phyloP scores from a whole-genome alignment of 2,329 filamentous ascomycete genomes.

The Aspergillus vadensis region DNA sequence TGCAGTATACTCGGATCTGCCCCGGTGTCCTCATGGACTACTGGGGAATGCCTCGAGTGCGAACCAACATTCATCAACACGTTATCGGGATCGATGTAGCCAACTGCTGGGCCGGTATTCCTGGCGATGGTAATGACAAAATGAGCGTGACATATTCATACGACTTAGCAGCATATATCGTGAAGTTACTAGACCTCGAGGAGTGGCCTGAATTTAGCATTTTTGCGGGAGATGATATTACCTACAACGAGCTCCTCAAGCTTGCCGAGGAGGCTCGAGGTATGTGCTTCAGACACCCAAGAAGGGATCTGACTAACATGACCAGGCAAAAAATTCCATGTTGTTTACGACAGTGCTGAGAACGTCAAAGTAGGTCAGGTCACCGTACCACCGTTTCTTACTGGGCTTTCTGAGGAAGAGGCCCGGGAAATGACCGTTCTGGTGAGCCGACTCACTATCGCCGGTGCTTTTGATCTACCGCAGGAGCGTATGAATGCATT shows the following conservation, averaged over 20 bases:
- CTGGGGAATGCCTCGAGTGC: conserved; percentile 43
- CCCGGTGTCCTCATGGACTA: conserved; percentile 53
- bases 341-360: conserved; percentile 38
- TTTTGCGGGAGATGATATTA: conserved; percentile 45
- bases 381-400: conserved; percentile 35
- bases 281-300: conserved; percentile 23
- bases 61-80: conserved; percentile 43
- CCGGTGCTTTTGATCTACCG: conserved; percentile 32
- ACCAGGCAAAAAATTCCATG: conserved; percentile 37
- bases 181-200: conserved; percentile 43
- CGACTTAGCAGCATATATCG: conserved; percentile 54
- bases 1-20: conserved; percentile 44
- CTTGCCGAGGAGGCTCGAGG: conserved; percentile 47
- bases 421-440: conserved; percentile 29
- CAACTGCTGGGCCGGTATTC: conserved; percentile 51
- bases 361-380: conserved; percentile 37
- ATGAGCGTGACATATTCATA: conserved; percentile 53
- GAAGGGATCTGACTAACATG: neutral
- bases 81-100: conserved; percentile 50
- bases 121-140: conserved; percentile 50
- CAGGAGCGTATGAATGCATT: conserved; percentile 24
- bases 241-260: conserved; percentile 50
- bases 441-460: conserved; percentile 33
- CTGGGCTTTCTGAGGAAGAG: conserved; percentile 26
- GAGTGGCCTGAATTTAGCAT: conserved; percentile 48